Evolutionary conservation across 192 early-diverging fungal genomes (phyloP).

Genomic region (Pilaira anomala): DNA sequence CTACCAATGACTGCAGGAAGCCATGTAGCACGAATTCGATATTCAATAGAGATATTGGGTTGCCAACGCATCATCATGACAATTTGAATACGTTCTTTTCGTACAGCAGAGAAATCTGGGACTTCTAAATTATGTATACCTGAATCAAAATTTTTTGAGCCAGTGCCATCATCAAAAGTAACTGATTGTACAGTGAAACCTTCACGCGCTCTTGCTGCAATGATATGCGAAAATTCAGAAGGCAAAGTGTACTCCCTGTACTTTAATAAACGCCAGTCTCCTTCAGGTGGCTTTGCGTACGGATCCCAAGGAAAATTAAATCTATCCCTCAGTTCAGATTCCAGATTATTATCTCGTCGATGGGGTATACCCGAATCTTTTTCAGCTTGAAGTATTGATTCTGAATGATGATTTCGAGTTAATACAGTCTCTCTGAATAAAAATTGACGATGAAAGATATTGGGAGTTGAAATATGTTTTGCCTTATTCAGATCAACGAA

Average conservation of each 20-base stretch:
- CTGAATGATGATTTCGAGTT: not conserved
- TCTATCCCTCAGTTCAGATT: not conserved
- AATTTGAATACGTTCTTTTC: constrained; percentile 41
- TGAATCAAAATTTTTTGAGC: constrained; percentile 14
- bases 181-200: constrained; percentile 70
- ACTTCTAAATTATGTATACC: constrained; percentile 1
- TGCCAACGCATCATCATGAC: constrained; percentile 69
- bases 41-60: constrained; percentile 72
- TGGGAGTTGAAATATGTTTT: constrained; percentile 13
- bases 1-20: constrained; percentile 22
- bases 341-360: not conserved
- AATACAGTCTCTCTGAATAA: constrained; percentile 15
- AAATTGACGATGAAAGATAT: constrained; percentile 14
- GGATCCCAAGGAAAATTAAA: constrained; percentile 70
- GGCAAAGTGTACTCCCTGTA: constrained; percentile 68
- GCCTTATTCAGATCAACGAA: constrained; percentile 1
- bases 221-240: constrained; percentile 57
- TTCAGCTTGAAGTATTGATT: not conserved
- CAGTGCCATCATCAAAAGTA: constrained; percentile 40
- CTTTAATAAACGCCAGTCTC: constrained; percentile 56
- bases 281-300: constrained; percentile 55
- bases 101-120: constrained; percentile 2
- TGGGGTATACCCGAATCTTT: constrained; percentile 10
- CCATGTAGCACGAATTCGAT: constrained; percentile 58
- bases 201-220: constrained; percentile 66